Evolutionary conservation across 2,329 filamentous ascomycete species (phyloP).

Genomic region (Curvularia verruculosa): DNA sequence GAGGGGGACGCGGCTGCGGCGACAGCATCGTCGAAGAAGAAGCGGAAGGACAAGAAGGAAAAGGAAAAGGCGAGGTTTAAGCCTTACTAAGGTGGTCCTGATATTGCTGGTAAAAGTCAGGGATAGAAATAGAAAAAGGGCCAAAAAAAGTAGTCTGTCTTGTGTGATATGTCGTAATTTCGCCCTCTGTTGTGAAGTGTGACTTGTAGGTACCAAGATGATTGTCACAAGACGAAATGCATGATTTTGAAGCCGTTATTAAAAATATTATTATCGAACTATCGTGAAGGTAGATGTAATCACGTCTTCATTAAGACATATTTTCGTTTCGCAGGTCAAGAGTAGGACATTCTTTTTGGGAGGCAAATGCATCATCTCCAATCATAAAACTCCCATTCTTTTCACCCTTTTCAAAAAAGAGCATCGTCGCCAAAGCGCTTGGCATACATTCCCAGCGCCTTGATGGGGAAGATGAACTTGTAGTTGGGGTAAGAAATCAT

Average conservation of each 20-base stretch:
- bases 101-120: neutral
- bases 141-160: too few species aligned
- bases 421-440: slow-evolving; percentile 40
- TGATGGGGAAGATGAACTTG: slow-evolving; percentile 94
- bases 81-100: slow-evolving; percentile 38
- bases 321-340: neutral
- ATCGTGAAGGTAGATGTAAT: neutral
- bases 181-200: too few species aligned
- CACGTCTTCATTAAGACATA: neutral
- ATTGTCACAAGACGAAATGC: neutral
- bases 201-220: too few species aligned
- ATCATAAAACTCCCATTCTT: neutral
- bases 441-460: slow-evolving; percentile 89
- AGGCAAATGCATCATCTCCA: neutral
- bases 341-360: neutral
- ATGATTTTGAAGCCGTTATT: neutral
- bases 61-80: slow-evolving; percentile 48
- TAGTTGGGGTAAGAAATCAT: slow-evolving; percentile 99
- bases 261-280: neutral
- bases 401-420: slow-evolving; percentile 17
- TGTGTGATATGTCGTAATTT: too few species aligned
- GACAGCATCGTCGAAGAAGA: slow-evolving; percentile 28
- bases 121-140: neutral
- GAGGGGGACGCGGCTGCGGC: too few species aligned
- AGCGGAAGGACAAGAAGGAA: slow-evolving; percentile 34